phyloP scores from a whole-genome alignment of 305 asterid species.

The Solanum hybrid region DNA sequence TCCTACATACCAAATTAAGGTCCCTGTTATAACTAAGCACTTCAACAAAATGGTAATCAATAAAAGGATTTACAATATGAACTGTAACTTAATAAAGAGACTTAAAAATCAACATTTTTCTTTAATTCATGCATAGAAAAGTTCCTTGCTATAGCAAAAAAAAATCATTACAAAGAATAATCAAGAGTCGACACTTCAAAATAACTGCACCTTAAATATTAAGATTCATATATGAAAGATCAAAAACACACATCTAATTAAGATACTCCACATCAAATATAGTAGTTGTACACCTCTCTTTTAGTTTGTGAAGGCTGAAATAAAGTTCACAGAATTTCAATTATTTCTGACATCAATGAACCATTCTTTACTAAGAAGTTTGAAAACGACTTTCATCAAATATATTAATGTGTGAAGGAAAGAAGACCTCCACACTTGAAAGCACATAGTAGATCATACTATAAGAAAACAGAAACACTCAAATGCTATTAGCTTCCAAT shows the following conservation, averaged over 20 bases:
- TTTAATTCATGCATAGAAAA: background rate
- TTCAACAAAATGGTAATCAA: background rate
- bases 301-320: background rate
- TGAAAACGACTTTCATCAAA: too few relatives aligned
- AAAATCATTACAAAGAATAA: too few relatives aligned
- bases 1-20: too few relatives aligned
- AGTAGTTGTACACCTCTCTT: background rate
- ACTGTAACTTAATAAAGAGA: background rate
- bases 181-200: background rate
- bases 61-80: background rate
- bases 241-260: background rate
- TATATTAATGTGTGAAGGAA: too few relatives aligned
- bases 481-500: too few relatives aligned
- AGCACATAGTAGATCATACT: too few relatives aligned
- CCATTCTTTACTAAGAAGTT: background rate
- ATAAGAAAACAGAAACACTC: too few relatives aligned
- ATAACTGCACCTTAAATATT: background rate
- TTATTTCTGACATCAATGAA: conserved; percentile 7
- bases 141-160: background rate
- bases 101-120: background rate
- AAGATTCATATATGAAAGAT: background rate
- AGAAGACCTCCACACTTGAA: too few relatives aligned
- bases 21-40: background rate
- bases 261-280: background rate
- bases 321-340: conserved; percentile 3